Evolutionary conservation across 1,139 yeast genomes (phyloP).

Genomic region (Candida sp.): DNA sequence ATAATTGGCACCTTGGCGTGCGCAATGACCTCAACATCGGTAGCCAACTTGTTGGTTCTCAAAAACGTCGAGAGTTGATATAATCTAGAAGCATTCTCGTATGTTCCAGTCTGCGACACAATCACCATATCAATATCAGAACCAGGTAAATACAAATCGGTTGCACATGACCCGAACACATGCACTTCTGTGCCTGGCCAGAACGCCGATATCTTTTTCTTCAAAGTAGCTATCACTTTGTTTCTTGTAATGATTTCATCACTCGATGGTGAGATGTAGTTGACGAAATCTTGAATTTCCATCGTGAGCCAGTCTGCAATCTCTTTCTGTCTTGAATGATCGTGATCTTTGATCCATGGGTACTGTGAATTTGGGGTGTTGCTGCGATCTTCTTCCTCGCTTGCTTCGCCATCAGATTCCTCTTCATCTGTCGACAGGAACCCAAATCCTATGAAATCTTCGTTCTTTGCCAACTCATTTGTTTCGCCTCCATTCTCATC

Average conservation of each 20-base stretch:
- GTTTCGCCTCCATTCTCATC: not conserved
- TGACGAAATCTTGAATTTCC: slow-evolving; percentile 88
- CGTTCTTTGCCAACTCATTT: slow-evolving; percentile 49
- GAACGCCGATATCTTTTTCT: slow-evolving; percentile 54
- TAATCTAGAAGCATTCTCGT: slow-evolving; percentile 69
- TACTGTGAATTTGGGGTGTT: slow-evolving; percentile 37
- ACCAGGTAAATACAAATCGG: slow-evolving; percentile 93
- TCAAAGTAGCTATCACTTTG: slow-evolving; percentile 63
- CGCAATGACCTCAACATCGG: slow-evolving; percentile 84
- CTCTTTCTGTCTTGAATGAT: slow-evolving; percentile 74
- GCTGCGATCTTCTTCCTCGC: slow-evolving; percentile 30
- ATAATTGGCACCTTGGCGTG: slow-evolving; percentile 96
- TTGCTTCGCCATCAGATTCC: slow-evolving; percentile 26
- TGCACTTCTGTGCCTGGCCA: slow-evolving; percentile 88
- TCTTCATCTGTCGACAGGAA: slow-evolving; percentile 49
- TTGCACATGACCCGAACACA: slow-evolving; percentile 96
- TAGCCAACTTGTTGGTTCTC: slow-evolving; percentile 65
- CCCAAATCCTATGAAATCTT: slow-evolving; percentile 66
- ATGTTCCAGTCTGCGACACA: slow-evolving; percentile 64
- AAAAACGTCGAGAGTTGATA: slow-evolving; percentile 79
- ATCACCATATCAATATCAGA: slow-evolving; percentile 97
- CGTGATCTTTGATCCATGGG: slow-evolving; percentile 85
- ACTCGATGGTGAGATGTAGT: slow-evolving; percentile 85
- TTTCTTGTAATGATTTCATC: slow-evolving; percentile 77
- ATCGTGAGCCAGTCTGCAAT: slow-evolving; percentile 87